Base-by-base conservation (phyloP, 2,329 filamentous ascomycete genomes). In the Colletotrichum brevisporum region DNA sequence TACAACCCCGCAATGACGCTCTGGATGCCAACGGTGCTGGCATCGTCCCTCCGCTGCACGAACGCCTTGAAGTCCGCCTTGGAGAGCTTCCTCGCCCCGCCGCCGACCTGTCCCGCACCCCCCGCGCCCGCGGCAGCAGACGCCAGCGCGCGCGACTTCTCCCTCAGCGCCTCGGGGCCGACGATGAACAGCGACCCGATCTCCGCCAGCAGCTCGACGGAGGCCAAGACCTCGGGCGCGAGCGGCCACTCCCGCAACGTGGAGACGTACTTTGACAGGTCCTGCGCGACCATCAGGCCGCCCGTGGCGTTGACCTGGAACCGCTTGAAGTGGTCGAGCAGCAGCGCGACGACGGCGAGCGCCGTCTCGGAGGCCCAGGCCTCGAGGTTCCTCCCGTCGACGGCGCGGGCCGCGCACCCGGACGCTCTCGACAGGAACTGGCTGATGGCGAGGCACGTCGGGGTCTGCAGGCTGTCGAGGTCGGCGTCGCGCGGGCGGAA, bases 171-270 rank as follows among this genome's bases (percentile, higher is more conserved):
- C 79, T 95, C 92, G 12, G 91, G 89, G 2, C 94, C 94, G 75
- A 99, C 94, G 72, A 99, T 97, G 78, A 99, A 99, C 61, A 99
- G 83, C 76, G 95, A 98, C 12, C 95, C 95, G 67, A 99, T 94
- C 84, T 99, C 96, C 27, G 94, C 91, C 69, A 99, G 82, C 53
- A 97, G 89, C 82, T 99, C 95, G 73, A 98, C 89, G 62, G 89
- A 88, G 26, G 86, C 86, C 73, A 89, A 87, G 56, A 90, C 89
- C 48, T 92, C 89, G 74, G 90, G 91, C 61, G 88, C 86, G 48
- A 95, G 84, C 31, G 92, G 89, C 94, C 94, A 98, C 41, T 90
- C 90, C 71, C 93, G 90, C 72, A 99, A 86, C 12, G 97, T 89
- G 70, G 95, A 92, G 9, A 93, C 92, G 79, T 99, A 99, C 77